Evolutionary conservation across 768 basidiomycete genomes (phyloP).

Genomic region (Suillus ampliporus): DNA sequence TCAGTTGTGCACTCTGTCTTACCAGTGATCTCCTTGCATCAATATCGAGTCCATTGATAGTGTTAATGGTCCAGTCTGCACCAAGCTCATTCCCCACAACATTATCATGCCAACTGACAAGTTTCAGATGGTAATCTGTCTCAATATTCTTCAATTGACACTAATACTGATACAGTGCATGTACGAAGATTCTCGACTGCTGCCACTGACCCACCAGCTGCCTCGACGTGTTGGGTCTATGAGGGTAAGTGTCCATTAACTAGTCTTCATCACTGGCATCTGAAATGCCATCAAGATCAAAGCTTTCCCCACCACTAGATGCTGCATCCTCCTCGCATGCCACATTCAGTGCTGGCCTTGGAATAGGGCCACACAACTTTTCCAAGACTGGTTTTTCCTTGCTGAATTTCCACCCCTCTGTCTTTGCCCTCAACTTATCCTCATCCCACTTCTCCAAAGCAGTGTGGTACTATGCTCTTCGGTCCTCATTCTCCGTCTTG

Average conservation of each 20-base stretch:
- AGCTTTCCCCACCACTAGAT: conserved; percentile 1
- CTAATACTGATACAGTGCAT: no score
- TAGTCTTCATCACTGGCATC: conserved; percentile 10
- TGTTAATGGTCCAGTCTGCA: no score
- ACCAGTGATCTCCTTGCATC: no score
- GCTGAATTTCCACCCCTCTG: conserved; percentile 6
- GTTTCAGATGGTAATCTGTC: no score
- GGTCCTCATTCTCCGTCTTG: conserved; percentile 11
- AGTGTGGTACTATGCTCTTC: conserved; percentile 1
- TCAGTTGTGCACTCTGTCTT: no score
- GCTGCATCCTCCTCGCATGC: conserved; percentile 1
- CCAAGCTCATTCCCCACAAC: no score
- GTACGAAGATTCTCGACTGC: neutral
- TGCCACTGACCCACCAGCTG: neutral
- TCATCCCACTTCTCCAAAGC: conserved; percentile 3
- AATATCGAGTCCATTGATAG: no score
- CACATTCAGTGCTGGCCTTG: conserved; percentile 4
- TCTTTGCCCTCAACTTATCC: conserved; percentile 4
- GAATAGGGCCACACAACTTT: conserved; percentile 8
- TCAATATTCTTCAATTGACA: no score
- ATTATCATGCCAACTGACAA: no score
- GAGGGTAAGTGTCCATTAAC: neutral
- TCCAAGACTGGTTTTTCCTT: conserved; percentile 6
- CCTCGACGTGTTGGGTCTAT: neutral
- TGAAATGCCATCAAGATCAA: conserved; percentile 9